Percentiles rank a stretch among this genome's conserved stretches.
These are phyloP conservation scores for Paracorniculantispora psalliotae DNA, from an alignment of 2,329 filamentous ascomycete genomes.

Conservation along the genomic window DNA sequence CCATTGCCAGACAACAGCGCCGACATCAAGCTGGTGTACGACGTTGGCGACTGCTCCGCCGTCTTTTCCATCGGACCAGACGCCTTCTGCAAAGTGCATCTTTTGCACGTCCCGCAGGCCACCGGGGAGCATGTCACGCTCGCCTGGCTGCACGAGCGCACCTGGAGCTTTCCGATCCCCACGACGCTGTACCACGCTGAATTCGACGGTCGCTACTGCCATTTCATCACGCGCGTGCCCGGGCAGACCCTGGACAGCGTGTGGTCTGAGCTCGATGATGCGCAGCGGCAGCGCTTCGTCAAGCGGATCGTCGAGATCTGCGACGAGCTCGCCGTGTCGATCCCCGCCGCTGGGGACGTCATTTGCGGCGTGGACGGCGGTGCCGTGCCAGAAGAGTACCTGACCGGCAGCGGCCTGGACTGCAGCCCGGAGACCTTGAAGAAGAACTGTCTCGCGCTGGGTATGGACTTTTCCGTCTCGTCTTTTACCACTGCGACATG, in stretches of 20 bases:
- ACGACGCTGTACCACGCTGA: conserved; percentile 19
- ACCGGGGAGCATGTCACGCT: conserved; percentile 19
- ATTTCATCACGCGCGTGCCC: conserved; percentile 22
- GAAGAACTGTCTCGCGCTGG: conserved; percentile 16
- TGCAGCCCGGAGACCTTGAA: conserved; percentile 6
- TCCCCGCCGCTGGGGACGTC: not conserved
- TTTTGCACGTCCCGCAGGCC: not conserved
- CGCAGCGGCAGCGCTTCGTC: conserved; percentile 19
- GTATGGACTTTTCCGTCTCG: conserved; percentile 26
- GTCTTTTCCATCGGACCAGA: conserved; percentile 17
- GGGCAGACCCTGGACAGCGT: conserved; percentile 21
- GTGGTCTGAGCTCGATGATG: conserved; percentile 21
- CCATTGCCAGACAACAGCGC: not conserved
- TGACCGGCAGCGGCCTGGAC: not conserved
- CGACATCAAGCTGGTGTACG: conserved; percentile 12
- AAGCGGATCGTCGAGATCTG: conserved; percentile 16
- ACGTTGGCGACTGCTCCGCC: conserved; percentile 12
- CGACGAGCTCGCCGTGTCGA: conserved; percentile 11
- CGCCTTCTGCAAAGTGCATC: conserved; percentile 18
- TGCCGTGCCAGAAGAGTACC: conserved; percentile 14
- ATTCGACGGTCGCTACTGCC: conserved; percentile 21
- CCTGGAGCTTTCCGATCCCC: conserved; percentile 17
- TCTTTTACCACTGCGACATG: conserved; percentile 28
- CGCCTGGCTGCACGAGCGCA: conserved; percentile 10
- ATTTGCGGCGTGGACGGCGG: conserved; percentile 18